Base-by-base conservation (phyloP, 345 rosid species). In the Salix koriyanagi region DNA sequence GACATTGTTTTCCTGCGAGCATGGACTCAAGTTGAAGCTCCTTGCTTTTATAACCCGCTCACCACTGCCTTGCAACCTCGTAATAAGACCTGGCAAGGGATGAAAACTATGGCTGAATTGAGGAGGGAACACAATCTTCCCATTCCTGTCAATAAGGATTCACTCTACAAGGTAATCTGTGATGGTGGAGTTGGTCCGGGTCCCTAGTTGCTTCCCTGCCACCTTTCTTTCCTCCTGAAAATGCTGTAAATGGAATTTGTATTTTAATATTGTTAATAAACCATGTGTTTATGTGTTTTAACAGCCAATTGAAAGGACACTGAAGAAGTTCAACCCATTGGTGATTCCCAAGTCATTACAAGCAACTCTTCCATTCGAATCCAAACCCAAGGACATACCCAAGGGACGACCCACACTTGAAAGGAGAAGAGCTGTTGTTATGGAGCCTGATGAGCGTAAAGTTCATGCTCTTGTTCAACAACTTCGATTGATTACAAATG, bases 1-100 rank as follows among this genome's bases (percentile, higher is more conserved):
- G 99, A 96, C 83, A 86, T 96, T 34, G 92, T 96, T 70, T 90
- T 90, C 84, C 81, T 96, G 85, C 92, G 86, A 7, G 93, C 97
- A 15, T 96, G 97, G 94, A 86, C 91, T 65, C 81, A 83, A 76
- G 98, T 93, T 69, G 94, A 93, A 80, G 87, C 89, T 78, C 94
- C 26, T 26, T 25, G 26, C 26, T 25, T 25, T 25, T 25, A 25
- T 25, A 25, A 25, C 26, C 26, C 26, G 26, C 26, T 25, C 26
- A 25, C 26, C 26, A 25, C 26, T 25, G 26, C 26, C 26, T 25
- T 26, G 26, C 26, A 26, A 26, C 26, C 26, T 26, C 26, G 26
- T 26, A 26, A 26, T 26, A 26, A 26, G 26, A 26, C 1, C 26
- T 26, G 26, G 26, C 26, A 26, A 26, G 26, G 26, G 26, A 26